Conservation (phyloP, 352 stramenopile genomes). For the Phytophthora ramorum region DNA sequence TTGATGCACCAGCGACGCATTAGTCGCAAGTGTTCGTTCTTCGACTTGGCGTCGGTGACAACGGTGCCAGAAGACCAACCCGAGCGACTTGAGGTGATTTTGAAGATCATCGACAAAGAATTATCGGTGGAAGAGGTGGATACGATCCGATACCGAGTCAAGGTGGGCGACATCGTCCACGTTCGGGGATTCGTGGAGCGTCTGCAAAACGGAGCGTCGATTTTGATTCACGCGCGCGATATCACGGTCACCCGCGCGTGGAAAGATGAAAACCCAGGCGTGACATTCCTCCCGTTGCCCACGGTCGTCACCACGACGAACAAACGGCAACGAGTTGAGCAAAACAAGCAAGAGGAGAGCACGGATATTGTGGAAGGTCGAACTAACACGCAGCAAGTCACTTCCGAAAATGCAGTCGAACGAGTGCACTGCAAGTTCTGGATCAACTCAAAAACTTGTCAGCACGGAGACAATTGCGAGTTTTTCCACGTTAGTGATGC, state of each 20-base stretch:
- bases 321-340: conserved; percentile 14
- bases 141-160: conserved; percentile 63
- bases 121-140: conserved; percentile 72
- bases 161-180: conserved; percentile 73
- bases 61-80: conserved; percentile 13
- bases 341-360: conserved; percentile 2
- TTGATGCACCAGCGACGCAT: conserved; percentile 80
- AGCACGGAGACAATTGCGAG: conserved; percentile 70
- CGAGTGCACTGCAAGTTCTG: conserved; percentile 79
- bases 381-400: not conserved
- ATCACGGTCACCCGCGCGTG: conserved; percentile 52
- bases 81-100: conserved; percentile 72
- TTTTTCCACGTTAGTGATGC: conserved; percentile 59
- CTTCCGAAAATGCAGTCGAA: conserved; percentile 1
- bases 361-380: not conserved
- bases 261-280: conserved; percentile 58
- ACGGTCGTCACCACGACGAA: conserved; percentile 37
- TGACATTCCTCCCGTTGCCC: conserved; percentile 66
- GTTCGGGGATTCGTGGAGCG: conserved; percentile 68
- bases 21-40: conserved; percentile 81
- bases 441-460: conserved; percentile 83
- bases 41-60: conserved; percentile 59
- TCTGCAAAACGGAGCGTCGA: conserved; percentile 16
- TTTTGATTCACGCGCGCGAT: conserved; percentile 57
- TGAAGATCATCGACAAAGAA: conserved; percentile 79